Conservation (phyloP, 2,329 filamentous ascomycete genomes). For the Trichoderma cornu-damae region DNA sequence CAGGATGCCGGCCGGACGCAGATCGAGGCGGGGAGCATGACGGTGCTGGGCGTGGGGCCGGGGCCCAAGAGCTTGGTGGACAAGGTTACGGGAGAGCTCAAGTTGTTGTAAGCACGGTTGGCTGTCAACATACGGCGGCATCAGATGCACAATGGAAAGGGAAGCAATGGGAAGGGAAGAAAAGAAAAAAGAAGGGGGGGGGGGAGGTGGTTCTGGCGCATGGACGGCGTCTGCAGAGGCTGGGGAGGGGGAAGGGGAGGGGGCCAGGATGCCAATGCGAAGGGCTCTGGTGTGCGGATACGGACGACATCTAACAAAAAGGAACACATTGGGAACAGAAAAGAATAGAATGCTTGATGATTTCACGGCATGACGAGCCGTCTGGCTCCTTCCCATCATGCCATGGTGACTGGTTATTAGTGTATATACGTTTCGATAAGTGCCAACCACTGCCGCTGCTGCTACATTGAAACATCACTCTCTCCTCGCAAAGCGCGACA, state of each 20-base stretch:
- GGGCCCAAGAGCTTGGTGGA: constrained; percentile 85
- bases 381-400: not conserved
- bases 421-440: constrained; percentile 18
- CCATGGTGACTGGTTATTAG: constrained; percentile 24
- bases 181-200: too few species aligned
- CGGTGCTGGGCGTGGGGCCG: constrained; percentile 77
- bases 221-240: constrained; percentile 10
- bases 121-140: not conserved
- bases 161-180: too few species aligned
- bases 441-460: not conserved
- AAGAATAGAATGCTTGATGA: not conserved
- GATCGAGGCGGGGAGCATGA: constrained; percentile 88
- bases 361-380: not conserved
- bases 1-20: constrained; percentile 95
- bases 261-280: too few species aligned
- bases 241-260: too few species aligned
- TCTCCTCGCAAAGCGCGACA: constrained; percentile 79
- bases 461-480: constrained; percentile 41
- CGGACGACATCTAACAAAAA: not conserved
- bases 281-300: not conserved
- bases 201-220: not conserved
- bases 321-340: constrained; percentile 2
- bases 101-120: constrained; percentile 60
- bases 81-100: constrained; percentile 76
- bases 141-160: not conserved